phyloP scores from a whole-genome alignment of 192 early-diverging fungal species.

The Phlyctochytrium planicorne region DNA sequence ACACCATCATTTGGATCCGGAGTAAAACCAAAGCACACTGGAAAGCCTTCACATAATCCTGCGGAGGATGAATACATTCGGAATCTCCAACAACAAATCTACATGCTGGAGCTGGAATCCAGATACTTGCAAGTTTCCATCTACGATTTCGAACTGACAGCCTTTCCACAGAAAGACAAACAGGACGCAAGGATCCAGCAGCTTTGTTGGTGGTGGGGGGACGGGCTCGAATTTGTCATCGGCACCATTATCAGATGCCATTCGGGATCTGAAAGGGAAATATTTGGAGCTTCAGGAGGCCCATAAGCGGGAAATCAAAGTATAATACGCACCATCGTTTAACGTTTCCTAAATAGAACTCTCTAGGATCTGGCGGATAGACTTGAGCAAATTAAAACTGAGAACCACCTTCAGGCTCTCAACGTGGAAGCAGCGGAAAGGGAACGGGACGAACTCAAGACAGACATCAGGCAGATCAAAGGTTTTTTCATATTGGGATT shows the following conservation, averaged over 20 bases:
- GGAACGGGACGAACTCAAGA: constrained; percentile 20
- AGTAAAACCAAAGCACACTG: too few relatives aligned
- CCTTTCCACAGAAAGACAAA: neutral
- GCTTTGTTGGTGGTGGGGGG: neutral
- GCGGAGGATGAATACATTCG: constrained; percentile 52
- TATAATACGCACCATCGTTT: constrained; percentile 3
- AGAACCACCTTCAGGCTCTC: constrained; percentile 1
- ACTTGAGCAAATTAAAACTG: neutral
- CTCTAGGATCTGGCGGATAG: neutral
- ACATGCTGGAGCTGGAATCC: constrained; percentile 61
- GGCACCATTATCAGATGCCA: constrained; percentile 43
- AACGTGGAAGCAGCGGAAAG: constrained; percentile 16
- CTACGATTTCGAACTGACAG: neutral
- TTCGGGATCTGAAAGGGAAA: constrained; percentile 43
- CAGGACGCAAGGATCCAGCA: neutral
- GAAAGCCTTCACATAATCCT: too few relatives aligned
- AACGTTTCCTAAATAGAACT: neutral
- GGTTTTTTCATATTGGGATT: constrained; percentile 8
- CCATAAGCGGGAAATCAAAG: constrained; percentile 45
- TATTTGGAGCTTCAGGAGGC: constrained; percentile 54
- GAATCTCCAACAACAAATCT: constrained; percentile 62
- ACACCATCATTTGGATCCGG: too few relatives aligned
- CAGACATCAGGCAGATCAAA: constrained; percentile 6
- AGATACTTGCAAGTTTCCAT: constrained; percentile 47
- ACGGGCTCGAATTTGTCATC: too few relatives aligned